phyloP scores from a whole-genome alignment of 1,284 basidiomycete genomes.

The Microstroma glucosiphilum region DNA sequence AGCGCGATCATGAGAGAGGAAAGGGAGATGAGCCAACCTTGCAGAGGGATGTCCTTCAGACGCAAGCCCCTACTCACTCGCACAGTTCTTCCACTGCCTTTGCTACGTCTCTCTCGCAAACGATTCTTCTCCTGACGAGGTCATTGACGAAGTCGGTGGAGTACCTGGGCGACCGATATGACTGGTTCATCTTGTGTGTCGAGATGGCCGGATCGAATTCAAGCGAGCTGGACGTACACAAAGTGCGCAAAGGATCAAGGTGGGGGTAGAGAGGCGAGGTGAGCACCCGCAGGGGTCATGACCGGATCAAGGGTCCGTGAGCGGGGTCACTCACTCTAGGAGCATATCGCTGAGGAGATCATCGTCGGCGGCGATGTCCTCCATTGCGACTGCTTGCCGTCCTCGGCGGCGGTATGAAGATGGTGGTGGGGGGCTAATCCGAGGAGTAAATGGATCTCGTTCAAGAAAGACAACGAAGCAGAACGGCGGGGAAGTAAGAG shows the following conservation, averaged over 20 bases:
- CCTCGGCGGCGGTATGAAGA: not conserved
- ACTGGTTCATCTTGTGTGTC: conserved; percentile 50
- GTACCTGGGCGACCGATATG: conserved; percentile 42
- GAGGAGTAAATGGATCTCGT: no score
- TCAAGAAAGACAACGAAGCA: no score
- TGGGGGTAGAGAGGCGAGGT: no score
- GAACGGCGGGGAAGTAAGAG: no score
- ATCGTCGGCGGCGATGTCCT: conserved; percentile 48
- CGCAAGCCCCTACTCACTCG: conserved; percentile 20
- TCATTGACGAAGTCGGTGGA: conserved; percentile 35
- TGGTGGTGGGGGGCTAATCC: no score
- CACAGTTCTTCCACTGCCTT: conserved; percentile 37
- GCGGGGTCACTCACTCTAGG: conserved; percentile 32
- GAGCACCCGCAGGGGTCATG: not conserved
- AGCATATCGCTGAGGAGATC: conserved; percentile 49
- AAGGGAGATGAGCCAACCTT: not conserved
- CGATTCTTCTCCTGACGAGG: conserved; percentile 36
- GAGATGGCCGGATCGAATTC: conserved; percentile 48
- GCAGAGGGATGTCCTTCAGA: not conserved
- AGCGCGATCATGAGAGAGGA: not conserved
- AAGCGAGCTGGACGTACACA: conserved; percentile 26
- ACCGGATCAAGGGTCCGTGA: not conserved
- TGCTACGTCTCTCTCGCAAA: conserved; percentile 35
- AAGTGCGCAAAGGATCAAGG: not conserved
- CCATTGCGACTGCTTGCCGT: conserved; percentile 24